Base-by-base conservation (phyloP, 768 basidiomycete species). In the Serendipita sp. region DNA sequence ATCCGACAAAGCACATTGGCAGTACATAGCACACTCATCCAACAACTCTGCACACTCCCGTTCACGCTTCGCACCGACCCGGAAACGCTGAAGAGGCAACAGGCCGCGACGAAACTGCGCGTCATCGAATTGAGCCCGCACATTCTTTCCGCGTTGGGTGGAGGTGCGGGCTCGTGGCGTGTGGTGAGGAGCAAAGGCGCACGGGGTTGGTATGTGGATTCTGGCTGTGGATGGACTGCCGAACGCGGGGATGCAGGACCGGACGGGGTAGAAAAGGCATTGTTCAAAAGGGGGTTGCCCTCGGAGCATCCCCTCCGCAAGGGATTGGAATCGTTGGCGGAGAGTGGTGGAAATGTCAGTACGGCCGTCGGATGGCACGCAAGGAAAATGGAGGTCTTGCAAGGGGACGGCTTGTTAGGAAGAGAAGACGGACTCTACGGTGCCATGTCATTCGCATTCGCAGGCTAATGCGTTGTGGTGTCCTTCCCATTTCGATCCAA, bases 341-440 rank as follows among this genome's bases (percentile, higher is more conserved):
- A 84, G 63, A 84, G 88, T 3, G 88, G 90, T 66, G 90, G 92
- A 7, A 89, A 90, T 68, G 90, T 95, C n/a, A 86, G 79, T 70
- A 90, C 86, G 68, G 88, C 86, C 2, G 82, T 95, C 3, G 95
- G 95, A 0, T 98, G 94, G 93, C 92, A 96, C 74, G 84, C 89
- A 22, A 76, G 94, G 63, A 99, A 99, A 75, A 92, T 96, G 90
- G 93, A 96, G 82, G 89, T 90, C 24, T 72, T 99, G 63, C 86
- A 88, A 68, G 95, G 93, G 2, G 78, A 86, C 68, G 95, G 94
- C 13, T 83, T 97, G 83, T 75, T 94, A 11, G 93, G 92, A 3
- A 82, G 90, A 28, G 92, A 95, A 72, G 90, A 94, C 66, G 95
- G 95, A 2, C 72, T 99, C 61, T 96, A 94, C 65, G 92, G 93